phyloP scores from a whole-genome alignment of 129 eudicot genomes.

The Logfia minima region DNA sequence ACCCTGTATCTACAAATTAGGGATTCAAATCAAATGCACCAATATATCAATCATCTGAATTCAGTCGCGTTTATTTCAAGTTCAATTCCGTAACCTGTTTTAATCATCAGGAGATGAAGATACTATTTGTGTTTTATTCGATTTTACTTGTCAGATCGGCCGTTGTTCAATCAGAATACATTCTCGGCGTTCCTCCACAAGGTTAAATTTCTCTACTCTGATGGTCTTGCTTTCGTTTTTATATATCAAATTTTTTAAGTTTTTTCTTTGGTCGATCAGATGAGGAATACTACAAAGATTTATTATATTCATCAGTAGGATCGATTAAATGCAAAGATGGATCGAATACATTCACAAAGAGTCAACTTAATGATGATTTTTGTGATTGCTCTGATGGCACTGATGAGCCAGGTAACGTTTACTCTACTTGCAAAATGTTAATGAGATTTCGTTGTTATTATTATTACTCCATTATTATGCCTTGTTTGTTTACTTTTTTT shows the following conservation, averaged over 20 bases:
- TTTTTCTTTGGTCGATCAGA: constrained; percentile 39
- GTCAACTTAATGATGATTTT: constrained; percentile 81
- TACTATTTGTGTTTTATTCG: constrained; percentile 13
- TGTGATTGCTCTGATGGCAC: constrained; percentile 94
- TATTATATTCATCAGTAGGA: constrained; percentile 28
- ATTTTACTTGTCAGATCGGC: constrained; percentile 33
- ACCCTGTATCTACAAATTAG: too few species aligned
- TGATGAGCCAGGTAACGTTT: constrained; percentile 78
- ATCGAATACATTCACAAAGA: constrained; percentile 58
- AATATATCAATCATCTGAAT: neutral
- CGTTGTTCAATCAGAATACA: constrained; percentile 27
- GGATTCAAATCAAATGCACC: too few species aligned
- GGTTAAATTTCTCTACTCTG: constrained; percentile 20
- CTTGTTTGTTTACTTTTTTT: neutral
- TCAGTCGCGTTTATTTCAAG: neutral
- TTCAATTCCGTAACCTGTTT: neutral
- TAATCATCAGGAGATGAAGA: constrained; percentile 25
- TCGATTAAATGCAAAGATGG: constrained; percentile 83
- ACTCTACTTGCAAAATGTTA: neutral
- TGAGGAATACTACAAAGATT: constrained; percentile 52
- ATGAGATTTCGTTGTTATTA: neutral
- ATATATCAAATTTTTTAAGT: too few species aligned
- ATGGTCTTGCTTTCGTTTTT: neutral
- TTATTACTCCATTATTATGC: neutral
- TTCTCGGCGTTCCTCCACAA: constrained; percentile 36